Evolutionary conservation across 2,329 filamentous ascomycete species (phyloP), one percentile per base, ranked within the genome.

Genomic region (Monilinia polystroma): DNA sequence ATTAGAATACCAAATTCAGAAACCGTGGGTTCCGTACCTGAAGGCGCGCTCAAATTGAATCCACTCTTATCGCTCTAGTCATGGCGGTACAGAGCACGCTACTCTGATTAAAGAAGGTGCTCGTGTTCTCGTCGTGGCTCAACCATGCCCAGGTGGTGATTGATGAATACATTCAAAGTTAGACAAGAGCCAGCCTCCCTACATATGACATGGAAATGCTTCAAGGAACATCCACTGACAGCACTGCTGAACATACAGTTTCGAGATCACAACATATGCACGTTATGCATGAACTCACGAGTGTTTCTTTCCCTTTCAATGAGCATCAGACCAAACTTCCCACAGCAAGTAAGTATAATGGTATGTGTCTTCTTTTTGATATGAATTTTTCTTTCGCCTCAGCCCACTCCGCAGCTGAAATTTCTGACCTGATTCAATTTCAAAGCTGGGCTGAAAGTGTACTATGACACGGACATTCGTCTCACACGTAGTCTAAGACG

Each of bases 21-120:
- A 10, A 23, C 12, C 10, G 12, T 43, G 41, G 4, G 7, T 29
- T 49, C 29, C 43, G 58, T 51, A 26, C 45, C 29, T 60, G 57
- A 23, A 60, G 12, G 29, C 4, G 29, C 20, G 29, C 18, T 23
- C 26, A 60, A 60, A 43, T 49, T 38, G 20, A 23, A 3, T 14
- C 4, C 11, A 49, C 26, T 62, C 45, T 51, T 51, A 52, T 51
- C 45, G 29, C 12, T 52, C 23, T 52, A 52, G n/a, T 23, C 20
- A 41, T 35, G 35, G 3, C 20, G n/a, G 45, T 29, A 49, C 29
- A 62, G 29, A 41, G 12, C 14, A 26, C 45, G 32, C 58, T 62
- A 62, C 32, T 52, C 58, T 62, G 8, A 23, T 62, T 51, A n/a
- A 41, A 51, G 58, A 62, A 62, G 58, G 29, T 60, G 58, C 58